phyloP scores from a whole-genome alignment of 305 asterid species.

The Solanum hybrid region DNA sequence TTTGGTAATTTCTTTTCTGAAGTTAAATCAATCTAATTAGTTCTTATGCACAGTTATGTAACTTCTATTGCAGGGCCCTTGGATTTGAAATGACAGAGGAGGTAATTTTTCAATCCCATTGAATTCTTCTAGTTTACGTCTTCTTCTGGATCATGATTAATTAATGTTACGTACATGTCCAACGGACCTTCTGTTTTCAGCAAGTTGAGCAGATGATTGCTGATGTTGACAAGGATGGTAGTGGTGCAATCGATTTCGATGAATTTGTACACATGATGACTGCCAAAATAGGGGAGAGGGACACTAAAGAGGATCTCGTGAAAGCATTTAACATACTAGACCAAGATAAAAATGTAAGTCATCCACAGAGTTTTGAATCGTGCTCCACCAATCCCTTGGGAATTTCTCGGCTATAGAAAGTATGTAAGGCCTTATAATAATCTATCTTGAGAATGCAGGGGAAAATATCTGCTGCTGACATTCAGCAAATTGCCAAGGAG shows the following conservation, averaged over 20 bases:
- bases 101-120: constrained; percentile 28
- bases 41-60: background rate
- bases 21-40: background rate
- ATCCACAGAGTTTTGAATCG: background rate
- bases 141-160: background rate
- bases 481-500: constrained; percentile 73
- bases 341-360: constrained; percentile 72
- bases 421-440: background rate
- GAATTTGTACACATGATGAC: constrained; percentile 94
- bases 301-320: constrained; percentile 73
- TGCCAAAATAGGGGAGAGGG: constrained; percentile 90
- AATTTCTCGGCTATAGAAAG: background rate
- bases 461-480: constrained; percentile 74
- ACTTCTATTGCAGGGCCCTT: constrained; percentile 69
- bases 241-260: constrained; percentile 86
- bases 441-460: constrained; percentile 43
- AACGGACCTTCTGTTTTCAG: constrained; percentile 28
- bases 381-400: constrained; percentile 4
- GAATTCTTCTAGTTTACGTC: background rate
- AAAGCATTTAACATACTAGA: constrained; percentile 84
- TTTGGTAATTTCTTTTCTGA: constrained; percentile 10
- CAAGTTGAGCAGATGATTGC: constrained; percentile 82
- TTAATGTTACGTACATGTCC: background rate
- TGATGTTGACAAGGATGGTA: constrained; percentile 89
- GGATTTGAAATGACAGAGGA: constrained; percentile 94